A percentile compares a stretch with the other conserved stretches of the same genome.
These are phyloP conservation scores for Candida jianshihensis DNA, from an alignment of 805 yeast genomes.

Conservation along the genomic window DNA sequence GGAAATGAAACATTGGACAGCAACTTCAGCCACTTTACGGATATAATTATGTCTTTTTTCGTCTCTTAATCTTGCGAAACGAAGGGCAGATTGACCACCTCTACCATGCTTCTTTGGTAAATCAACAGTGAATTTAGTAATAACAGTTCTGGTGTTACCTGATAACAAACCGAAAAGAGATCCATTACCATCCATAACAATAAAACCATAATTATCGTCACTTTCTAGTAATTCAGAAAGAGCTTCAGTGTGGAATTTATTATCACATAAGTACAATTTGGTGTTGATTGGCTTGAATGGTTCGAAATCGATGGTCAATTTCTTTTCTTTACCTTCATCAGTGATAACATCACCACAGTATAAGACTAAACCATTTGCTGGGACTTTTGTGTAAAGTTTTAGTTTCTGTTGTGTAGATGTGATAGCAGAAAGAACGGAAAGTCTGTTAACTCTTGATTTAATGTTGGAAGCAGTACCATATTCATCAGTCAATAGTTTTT, in stretches of 20 bases:
- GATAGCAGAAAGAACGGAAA: slow-evolving; percentile 92
- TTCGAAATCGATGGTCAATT: slow-evolving; percentile 93
- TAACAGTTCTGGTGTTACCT: slow-evolving; percentile 94
- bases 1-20: slow-evolving; percentile 95
- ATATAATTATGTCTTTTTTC: slow-evolving; percentile 98
- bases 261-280: slow-evolving; percentile 92
- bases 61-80: slow-evolving; percentile 98
- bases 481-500: slow-evolving; percentile 93
- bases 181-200: slow-evolving; percentile 99
- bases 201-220: slow-evolving; percentile 95
- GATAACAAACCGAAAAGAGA: slow-evolving; percentile 90
- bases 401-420: slow-evolving; percentile 97
- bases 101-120: slow-evolving; percentile 99
- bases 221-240: slow-evolving; percentile 87
- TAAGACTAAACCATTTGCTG: slow-evolving; percentile 89
- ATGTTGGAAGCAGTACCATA: slow-evolving; percentile 98
- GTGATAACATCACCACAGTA: slow-evolving; percentile 99
- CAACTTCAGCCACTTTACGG: slow-evolving; percentile 96
- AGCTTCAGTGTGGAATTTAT: slow-evolving; percentile 97
- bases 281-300: slow-evolving; percentile 99
- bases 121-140: slow-evolving; percentile 95
- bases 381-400: slow-evolving; percentile 82
- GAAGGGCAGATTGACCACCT: slow-evolving; percentile 99
- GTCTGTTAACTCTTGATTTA: slow-evolving; percentile 94
- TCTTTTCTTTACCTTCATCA: slow-evolving; percentile 95